These are phyloP conservation scores for Teratosphaeriaceae sp. DNA, from an alignment of 2,329 filamentous ascomycete species.

Conservation along the genomic window DNA sequence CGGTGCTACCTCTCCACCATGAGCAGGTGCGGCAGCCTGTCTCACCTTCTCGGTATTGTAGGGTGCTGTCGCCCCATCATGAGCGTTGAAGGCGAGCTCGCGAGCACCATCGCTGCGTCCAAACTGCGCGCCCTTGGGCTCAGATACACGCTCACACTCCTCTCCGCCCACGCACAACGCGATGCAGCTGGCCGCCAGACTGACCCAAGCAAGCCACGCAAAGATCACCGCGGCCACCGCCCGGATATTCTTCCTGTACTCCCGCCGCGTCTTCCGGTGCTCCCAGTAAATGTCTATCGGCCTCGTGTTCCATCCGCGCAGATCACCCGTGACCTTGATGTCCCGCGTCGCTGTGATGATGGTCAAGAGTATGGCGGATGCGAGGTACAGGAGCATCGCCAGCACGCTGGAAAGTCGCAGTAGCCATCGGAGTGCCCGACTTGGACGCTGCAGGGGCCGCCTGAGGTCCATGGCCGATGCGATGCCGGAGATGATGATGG, in stretches of 20 bases:
- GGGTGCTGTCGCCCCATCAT: no score
- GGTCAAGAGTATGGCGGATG: constrained; percentile 45
- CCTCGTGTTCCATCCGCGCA: constrained; percentile 21
- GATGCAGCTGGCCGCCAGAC: constrained; percentile 17
- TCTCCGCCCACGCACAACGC: constrained; percentile 33
- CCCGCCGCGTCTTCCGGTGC: constrained; percentile 33
- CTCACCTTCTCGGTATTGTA: no score
- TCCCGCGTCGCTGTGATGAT: constrained; percentile 43
- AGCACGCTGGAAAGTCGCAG: no score
- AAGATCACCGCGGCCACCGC: constrained; percentile 48
- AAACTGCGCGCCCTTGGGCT: constrained; percentile 34
- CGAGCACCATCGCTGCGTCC: constrained; percentile 8
- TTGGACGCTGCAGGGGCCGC: no score
- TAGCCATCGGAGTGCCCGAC: no score
- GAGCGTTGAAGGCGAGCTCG: no score
- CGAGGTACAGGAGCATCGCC: constrained; percentile 42
- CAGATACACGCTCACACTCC: constrained; percentile 32
- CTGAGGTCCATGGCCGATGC: no score
- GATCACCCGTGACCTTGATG: constrained; percentile 41
- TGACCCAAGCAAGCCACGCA: constrained; percentile 46
- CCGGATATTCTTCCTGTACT: constrained; percentile 45
- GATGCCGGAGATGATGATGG: no score
- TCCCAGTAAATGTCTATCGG: constrained; percentile 27
- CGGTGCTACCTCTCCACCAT: no score
- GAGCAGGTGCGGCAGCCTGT: no score